Percentiles rank a stretch among this genome's conserved stretches.
phyloP scores from a whole-genome alignment of 306 rosid genomes.

The Quercus mongolica region DNA sequence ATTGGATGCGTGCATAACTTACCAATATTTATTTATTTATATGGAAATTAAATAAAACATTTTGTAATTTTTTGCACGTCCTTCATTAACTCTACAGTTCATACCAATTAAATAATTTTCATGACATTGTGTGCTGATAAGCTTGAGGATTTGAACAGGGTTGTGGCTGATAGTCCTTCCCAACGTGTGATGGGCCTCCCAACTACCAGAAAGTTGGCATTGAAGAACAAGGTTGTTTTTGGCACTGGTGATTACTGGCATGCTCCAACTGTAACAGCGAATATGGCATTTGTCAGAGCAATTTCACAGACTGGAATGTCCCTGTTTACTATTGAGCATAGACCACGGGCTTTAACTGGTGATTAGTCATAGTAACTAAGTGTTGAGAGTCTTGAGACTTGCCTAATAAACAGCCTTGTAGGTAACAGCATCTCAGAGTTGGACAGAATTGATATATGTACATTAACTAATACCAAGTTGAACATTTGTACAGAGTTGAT shows the following conservation, averaged over 20 bases:
- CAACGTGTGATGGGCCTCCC: constrained; percentile 81
- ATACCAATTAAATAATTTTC: not conserved
- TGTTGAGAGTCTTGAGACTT: constrained; percentile 4
- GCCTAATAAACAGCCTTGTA: constrained; percentile 1
- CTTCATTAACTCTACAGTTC: constrained; percentile 1
- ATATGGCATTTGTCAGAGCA: constrained; percentile 92
- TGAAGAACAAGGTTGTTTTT: constrained; percentile 84
- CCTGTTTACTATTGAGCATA: constrained; percentile 67
- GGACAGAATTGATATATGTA: not conserved
- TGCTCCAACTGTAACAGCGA: constrained; percentile 87
- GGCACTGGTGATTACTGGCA: constrained; percentile 89
- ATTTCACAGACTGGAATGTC: constrained; percentile 95
- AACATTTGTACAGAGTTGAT: not conserved
- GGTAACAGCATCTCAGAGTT: constrained; percentile 16
- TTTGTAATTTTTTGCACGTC: not conserved
- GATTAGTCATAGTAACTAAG: constrained; percentile 38
- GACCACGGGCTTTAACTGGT: constrained; percentile 84
- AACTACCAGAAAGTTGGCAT: constrained; percentile 77
- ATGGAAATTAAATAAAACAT: not conserved
- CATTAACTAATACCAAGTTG: not conserved
- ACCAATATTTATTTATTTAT: too few species aligned
- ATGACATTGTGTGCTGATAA: constrained; percentile 25
- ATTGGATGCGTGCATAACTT: too few species aligned
- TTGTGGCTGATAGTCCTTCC: constrained; percentile 74
- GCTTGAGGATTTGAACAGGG: constrained; percentile 43